A percentile compares a stretch with the other conserved stretches of the same genome.
Evolutionary conservation across 2,329 filamentous ascomycete species (phyloP).

Genomic region (Elsinoe ampelina): DNA sequence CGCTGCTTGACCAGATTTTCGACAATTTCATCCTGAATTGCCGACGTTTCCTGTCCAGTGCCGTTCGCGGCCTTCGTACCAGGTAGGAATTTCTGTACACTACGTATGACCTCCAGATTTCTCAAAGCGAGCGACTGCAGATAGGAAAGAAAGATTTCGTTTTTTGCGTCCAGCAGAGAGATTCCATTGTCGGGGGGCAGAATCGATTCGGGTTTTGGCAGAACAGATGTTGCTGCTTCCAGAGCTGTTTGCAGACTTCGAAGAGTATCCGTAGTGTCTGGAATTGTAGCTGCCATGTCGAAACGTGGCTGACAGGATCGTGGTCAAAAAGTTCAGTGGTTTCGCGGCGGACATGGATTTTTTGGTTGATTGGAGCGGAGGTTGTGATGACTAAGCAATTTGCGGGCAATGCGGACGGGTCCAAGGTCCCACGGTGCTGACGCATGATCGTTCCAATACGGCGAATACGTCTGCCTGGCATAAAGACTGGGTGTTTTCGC

Average conservation of each 20-base stretch:
- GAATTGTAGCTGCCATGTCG: conserved; percentile 21
- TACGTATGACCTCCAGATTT: conserved; percentile 35
- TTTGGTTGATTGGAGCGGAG: neutral
- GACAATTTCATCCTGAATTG: conserved; percentile 58
- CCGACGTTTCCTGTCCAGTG: conserved; percentile 13
- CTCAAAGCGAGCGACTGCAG: conserved; percentile 83
- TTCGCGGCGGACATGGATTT: neutral
- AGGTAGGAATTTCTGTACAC: conserved; percentile 27
- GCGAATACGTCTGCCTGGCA: too few species aligned
- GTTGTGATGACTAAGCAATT: neutral
- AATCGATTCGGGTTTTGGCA: conserved; percentile 52
- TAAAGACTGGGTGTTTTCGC: too few species aligned
- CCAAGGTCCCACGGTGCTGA: neutral
- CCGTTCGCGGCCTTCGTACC: conserved; percentile 28
- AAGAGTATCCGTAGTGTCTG: conserved; percentile 33
- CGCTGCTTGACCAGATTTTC: conserved; percentile 83
- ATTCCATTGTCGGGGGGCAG: conserved; percentile 77
- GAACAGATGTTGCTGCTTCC: conserved; percentile 46
- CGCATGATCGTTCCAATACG: too few species aligned
- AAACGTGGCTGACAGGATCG: neutral
- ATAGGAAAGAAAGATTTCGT: conserved; percentile 93
- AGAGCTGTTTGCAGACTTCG: conserved; percentile 48
- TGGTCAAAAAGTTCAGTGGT: too few species aligned
- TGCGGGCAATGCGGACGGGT: neutral
- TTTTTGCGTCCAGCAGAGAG: conserved; percentile 90